Percentiles rank a stretch among this genome's conserved stretches.
Conservation (phyloP, 2,329 filamentous ascomycete species). For the Penicillium nordicum region DNA sequence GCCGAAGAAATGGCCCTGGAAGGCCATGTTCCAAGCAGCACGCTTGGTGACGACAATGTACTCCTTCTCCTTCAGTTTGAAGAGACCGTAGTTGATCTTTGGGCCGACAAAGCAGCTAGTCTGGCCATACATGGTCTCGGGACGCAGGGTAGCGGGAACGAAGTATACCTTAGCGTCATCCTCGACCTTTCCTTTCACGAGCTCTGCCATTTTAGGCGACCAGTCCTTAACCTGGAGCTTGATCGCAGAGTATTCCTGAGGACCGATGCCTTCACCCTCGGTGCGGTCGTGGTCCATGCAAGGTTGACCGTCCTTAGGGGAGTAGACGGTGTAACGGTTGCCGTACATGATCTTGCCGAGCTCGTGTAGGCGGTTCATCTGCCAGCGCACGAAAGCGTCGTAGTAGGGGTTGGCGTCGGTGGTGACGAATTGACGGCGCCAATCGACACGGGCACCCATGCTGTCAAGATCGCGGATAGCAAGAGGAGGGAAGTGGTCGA, state of each 20-base stretch:
- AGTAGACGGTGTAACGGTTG: slow-evolving; percentile 90
- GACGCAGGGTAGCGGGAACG: slow-evolving; percentile 84
- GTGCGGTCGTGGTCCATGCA: slow-evolving; percentile 85
- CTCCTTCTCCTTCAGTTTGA: slow-evolving; percentile 71
- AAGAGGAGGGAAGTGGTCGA: slow-evolving; percentile 84
- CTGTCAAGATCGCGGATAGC: slow-evolving; percentile 73
- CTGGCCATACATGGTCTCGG: slow-evolving; percentile 99
- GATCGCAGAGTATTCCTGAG: slow-evolving; percentile 88
- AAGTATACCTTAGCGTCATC: slow-evolving; percentile 78
- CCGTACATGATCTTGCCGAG: slow-evolving; percentile 91
- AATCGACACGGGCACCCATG: slow-evolving; percentile 85
- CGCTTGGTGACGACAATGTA: slow-evolving; percentile 82
- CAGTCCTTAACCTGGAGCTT: slow-evolving; percentile 91
- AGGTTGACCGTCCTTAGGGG: slow-evolving; percentile 80
- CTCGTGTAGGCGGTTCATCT: slow-evolving; percentile 89
- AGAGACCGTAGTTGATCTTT: slow-evolving; percentile 83
- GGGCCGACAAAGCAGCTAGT: slow-evolving; percentile 94
- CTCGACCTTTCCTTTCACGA: slow-evolving; percentile 74
- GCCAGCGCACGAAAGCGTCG: slow-evolving; percentile 92
- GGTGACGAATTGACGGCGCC: slow-evolving; percentile 87
- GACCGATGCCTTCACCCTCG: slow-evolving; percentile 74
- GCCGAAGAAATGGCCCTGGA: slow-evolving; percentile 76
- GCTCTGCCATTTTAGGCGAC: slow-evolving; percentile 69
- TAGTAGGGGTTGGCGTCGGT: slow-evolving; percentile 97
- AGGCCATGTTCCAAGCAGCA: slow-evolving; percentile 90